Percentiles rank a stretch among this genome's conserved stretches.
Conservation (phyloP, 2,329 filamentous ascomycete genomes). For the Diaporthe sp. region DNA sequence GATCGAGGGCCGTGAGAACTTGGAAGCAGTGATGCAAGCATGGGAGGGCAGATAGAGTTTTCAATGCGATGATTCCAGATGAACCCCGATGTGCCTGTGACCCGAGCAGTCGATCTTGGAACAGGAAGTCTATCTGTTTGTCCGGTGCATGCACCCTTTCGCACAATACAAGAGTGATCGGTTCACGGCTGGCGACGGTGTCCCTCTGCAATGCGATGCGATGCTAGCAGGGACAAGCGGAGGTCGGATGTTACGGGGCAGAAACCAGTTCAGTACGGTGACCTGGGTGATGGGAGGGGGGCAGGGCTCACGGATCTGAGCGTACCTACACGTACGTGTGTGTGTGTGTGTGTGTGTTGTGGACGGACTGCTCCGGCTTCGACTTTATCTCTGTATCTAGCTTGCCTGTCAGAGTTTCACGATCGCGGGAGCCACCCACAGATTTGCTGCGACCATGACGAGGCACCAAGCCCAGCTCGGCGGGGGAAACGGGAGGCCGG, state of each 20-base stretch:
- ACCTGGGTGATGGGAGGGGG: background rate
- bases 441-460: background rate
- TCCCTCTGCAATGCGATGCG: background rate
- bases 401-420: constrained; percentile 21
- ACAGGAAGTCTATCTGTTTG: background rate
- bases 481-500: constrained; percentile 9
- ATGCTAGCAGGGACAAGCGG: constrained; percentile 1
- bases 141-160: background rate
- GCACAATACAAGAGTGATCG: background rate
- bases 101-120: constrained; percentile 2
- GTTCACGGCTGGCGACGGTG: background rate
- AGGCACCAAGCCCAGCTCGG: background rate
- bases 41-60: constrained; percentile 18
- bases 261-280: constrained; percentile 3
- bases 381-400: background rate
- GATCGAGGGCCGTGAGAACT: constrained; percentile 16
- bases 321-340: no score
- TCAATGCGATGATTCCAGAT: constrained; percentile 24
- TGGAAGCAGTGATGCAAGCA: background rate
- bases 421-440: constrained; percentile 14
- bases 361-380: no score
- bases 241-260: constrained; percentile 1
- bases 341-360: no score
- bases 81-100: constrained; percentile 5
- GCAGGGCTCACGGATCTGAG: constrained; percentile 9